These are phyloP conservation scores for Polychaeton citri DNA, from an alignment of 2,329 filamentous ascomycete genomes.

Conservation along the genomic window DNA sequence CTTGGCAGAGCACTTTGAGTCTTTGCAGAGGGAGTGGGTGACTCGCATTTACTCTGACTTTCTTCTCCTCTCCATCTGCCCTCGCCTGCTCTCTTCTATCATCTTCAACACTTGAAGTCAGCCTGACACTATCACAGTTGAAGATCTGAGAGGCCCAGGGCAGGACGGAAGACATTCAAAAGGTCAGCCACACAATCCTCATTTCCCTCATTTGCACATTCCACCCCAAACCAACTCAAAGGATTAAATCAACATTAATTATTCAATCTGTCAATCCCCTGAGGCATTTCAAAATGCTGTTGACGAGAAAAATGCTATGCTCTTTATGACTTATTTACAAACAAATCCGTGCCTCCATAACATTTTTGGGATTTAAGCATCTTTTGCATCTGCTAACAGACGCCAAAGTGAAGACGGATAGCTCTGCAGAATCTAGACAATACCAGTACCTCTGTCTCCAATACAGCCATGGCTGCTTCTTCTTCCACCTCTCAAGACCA, in stretches of 20 bases:
- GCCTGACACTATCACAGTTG: slow-evolving; percentile 3
- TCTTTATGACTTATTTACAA: slow-evolving; percentile 25
- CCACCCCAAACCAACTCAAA: slow-evolving; percentile 8
- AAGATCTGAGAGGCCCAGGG: no score
- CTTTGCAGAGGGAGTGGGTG: no score
- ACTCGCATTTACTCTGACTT: no score
- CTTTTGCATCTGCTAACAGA: no score
- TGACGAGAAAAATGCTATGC: slow-evolving; percentile 41
- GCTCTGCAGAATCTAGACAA: slow-evolving; percentile 1
- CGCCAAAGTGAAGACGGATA: background rate
- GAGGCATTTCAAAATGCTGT: slow-evolving; percentile 41
- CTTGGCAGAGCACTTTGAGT: no score
- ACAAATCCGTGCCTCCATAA: no score
- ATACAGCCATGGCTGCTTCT: slow-evolving; percentile 15
- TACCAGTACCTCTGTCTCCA: slow-evolving; percentile 2
- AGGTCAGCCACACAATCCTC: slow-evolving; percentile 3
- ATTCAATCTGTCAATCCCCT: slow-evolving; percentile 77
- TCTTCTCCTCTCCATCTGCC: no score
- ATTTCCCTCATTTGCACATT: background rate
- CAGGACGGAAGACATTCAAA: background rate
- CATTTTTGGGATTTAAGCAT: no score
- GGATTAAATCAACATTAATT: slow-evolving; percentile 48
- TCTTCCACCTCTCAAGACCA: slow-evolving; percentile 17
- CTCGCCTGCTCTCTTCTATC: background rate
- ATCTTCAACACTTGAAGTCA: background rate